Percentiles rank a stretch among this genome's conserved stretches.
phyloP scores from a whole-genome alignment of 805 yeast genomes.

The Candida chauliodis region DNA sequence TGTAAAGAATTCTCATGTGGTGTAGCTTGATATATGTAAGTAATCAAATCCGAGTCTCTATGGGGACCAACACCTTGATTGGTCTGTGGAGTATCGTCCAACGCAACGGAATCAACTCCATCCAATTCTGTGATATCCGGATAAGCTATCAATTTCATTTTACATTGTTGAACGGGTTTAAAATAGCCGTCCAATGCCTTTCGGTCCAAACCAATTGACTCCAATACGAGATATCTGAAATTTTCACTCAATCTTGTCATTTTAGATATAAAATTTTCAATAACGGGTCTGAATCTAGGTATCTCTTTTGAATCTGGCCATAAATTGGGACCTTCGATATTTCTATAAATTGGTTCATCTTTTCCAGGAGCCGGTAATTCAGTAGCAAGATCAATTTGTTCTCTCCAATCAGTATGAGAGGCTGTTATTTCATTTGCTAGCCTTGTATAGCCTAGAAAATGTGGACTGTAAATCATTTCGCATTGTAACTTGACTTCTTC shows the following conservation, averaged over 20 bases:
- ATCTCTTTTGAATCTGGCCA: conserved; percentile 44
- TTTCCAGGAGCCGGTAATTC: conserved; percentile 41
- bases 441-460: conserved; percentile 55
- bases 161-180: conserved; percentile 48
- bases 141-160: conserved; percentile 55
- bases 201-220: conserved; percentile 48
- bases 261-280: conserved; percentile 40
- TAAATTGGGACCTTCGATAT: conserved; percentile 55
- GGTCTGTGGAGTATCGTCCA: conserved; percentile 26
- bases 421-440: conserved; percentile 60
- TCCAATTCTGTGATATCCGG: conserved; percentile 40
- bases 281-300: conserved; percentile 43
- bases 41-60: conserved; percentile 60
- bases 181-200: conserved; percentile 47
- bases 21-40: conserved; percentile 57
- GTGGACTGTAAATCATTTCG: conserved; percentile 55
- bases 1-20: conserved; percentile 48
- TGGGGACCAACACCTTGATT: conserved; percentile 63
- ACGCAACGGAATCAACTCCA: conserved; percentile 18
- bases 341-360: conserved; percentile 41
- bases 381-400: conserved; percentile 60
- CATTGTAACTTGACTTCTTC: conserved; percentile 40
- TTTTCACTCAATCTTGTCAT: conserved; percentile 42
- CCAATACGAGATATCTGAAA: conserved; percentile 49
- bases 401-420: conserved; percentile 52